Base-by-base conservation (phyloP, 179 eudicot species). In the Spergularia azorica region DNA sequence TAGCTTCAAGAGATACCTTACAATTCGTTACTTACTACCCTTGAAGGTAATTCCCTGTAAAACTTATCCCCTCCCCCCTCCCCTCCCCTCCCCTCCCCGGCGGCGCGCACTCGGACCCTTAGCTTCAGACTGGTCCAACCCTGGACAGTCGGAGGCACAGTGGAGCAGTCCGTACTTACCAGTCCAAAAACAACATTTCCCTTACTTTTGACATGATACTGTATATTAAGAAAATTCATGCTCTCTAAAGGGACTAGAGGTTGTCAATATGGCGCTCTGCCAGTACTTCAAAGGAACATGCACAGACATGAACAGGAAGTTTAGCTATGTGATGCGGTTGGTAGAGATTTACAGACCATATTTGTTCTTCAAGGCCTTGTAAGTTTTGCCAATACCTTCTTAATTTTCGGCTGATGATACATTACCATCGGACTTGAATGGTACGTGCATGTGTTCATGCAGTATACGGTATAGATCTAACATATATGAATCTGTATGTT, bases 351-450 rank as follows among this genome's bases (percentile, higher is more conserved):
- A 95, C 79, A 74, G 71, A 57, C 97, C 98, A 2, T 93, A 90
- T 73, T 77, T 95, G 88, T 95, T 95, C 91, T 92, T 91, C 85
- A 88, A 89, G 85, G 93, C 87, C 79, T 14, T 84, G 97, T 91
- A 89, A 88, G 94, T 81, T 65, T 36, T 2, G 17, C 18, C 13
- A 57, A 39, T 21, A 69, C 56, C 57, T 32, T 67, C 16, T 50
- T n/a, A 4, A 4, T 5, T 43, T 43, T 43, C 8, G 48, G 8
- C 48, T 43, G 48, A 43, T 43, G 5, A 43, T 7, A 7, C 5
- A 4, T 43, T 43, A 43, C 48, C 8, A 7, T 43, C 48, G 8
- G 48, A 26, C 32, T 43, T 43, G 8, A 43, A 5, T 43, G 48
- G 48, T 43, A 7, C 48, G 8, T 43, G 48, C 48, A 26, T 26